Evolutionary conservation across 2,329 filamentous ascomycete species (phyloP).

Genomic region (Diaporthe sp.): DNA sequence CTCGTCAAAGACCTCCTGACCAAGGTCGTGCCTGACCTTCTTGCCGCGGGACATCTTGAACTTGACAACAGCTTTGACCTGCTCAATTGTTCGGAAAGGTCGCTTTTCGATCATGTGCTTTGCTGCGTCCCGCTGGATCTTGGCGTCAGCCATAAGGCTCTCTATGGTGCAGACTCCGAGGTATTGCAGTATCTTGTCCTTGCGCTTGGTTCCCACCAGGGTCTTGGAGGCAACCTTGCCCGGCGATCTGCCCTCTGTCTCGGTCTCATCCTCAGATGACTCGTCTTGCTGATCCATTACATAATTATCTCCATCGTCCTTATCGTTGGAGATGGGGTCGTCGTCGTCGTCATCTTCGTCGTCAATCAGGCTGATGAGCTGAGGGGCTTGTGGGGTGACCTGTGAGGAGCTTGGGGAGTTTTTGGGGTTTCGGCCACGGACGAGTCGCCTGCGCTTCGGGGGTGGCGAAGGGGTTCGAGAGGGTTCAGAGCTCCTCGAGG

Average conservation of each 20-base stretch:
- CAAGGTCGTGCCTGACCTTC: constrained; percentile 63
- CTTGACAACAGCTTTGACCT: constrained; percentile 71
- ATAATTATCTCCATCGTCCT: constrained; percentile 36
- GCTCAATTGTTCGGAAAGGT: constrained; percentile 78
- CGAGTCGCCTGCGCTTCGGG: constrained; percentile 38
- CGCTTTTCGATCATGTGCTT: constrained; percentile 79
- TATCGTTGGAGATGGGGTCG: constrained; percentile 34
- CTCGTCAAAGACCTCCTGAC: constrained; percentile 65
- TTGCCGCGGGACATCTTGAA: constrained; percentile 59
- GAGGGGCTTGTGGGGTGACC: background rate
- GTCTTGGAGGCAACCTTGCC: constrained; percentile 39
- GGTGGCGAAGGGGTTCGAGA: constrained; percentile 36
- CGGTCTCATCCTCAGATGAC: constrained; percentile 57
- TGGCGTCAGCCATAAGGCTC: constrained; percentile 86
- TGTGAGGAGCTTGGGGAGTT: constrained; percentile 32
- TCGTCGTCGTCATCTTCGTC: constrained; percentile 35
- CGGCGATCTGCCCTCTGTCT: constrained; percentile 50
- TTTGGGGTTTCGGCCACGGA: constrained; percentile 32
- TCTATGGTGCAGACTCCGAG: constrained; percentile 84
- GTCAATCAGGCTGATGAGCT: constrained; percentile 35
- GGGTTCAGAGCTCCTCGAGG: constrained; percentile 31
- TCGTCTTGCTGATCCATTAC: constrained; percentile 41
- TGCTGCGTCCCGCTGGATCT: constrained; percentile 78
- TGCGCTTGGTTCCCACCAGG: constrained; percentile 50
- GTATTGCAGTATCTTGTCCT: constrained; percentile 76